Base-by-base conservation (phyloP, 495 filamentous ascomycete genomes). In the Trichoderma erinaceum region DNA sequence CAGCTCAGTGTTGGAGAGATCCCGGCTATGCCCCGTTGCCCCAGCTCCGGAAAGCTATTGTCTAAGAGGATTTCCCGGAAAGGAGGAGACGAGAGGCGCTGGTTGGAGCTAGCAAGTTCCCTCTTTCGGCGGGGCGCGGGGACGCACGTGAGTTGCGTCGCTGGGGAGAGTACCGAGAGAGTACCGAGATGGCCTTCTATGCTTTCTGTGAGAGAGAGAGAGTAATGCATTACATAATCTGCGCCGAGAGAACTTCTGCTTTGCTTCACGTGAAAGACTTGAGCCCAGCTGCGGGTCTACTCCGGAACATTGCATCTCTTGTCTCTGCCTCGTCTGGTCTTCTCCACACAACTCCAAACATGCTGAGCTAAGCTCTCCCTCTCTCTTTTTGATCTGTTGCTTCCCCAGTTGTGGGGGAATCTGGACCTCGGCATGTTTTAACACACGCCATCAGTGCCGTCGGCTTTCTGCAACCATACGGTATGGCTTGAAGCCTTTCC, bases 381-480 rank as follows among this genome's bases (percentile, higher is more conserved):
- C 48, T 21, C 48, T 52, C 23, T 56, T 56, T 4, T 21, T 18
- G 48, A 21, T n/a, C n/a, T 56, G 3, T 23, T 21, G 6, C 15
- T n/a, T 35, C 58, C 41, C 63, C 18, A 64, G 11, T 21, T 32
- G 29, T 38, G 63, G 63, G 25, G 25, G 16, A 18, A 38, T n/a
- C 11, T n/a, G 21, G 12, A 65, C 63, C 63, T 65, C 63, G 63
- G 63, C 63, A 65, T 65, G 63, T 65, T 13, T 25, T 11, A n/a
- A 6, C 52, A 65, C 21, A 41, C 29, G n/a, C n/a, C 29, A 41
- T n/a, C 2, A 65, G 32, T 41, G 35, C 41, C 63, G 35, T 46
- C 63, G 41, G 63, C 35, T 65, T 41, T 41, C 10, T 18, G 8
- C 7, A 52, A 1, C 21, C 48, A 6, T 18, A 50, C 18, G 46